A percentile compares a stretch with the other conserved stretches of the same genome.
Evolutionary conservation across 495 filamentous ascomycete genomes (phyloP).

Genomic region (Annulohypoxylon stygium): DNA sequence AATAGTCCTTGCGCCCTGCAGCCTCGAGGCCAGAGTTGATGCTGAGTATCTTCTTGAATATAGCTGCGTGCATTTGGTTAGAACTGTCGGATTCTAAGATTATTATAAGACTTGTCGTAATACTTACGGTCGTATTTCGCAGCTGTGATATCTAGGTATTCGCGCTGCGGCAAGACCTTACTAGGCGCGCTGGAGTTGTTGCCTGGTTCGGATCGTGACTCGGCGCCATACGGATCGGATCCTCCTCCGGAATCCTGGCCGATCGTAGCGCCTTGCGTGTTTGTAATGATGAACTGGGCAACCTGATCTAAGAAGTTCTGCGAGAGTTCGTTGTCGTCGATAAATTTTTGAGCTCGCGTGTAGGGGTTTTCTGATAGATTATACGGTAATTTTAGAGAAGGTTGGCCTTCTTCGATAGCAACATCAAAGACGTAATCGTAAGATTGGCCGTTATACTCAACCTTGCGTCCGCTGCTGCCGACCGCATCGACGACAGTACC

Average conservation of each 20-base stretch:
- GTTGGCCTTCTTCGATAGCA: constrained; percentile 95
- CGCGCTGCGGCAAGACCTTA: constrained; percentile 81
- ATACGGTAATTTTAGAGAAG: constrained; percentile 92
- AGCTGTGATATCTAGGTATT: constrained; percentile 78
- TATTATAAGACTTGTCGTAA: constrained; percentile 26
- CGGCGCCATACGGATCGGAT: constrained; percentile 80
- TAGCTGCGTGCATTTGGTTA: constrained; percentile 65
- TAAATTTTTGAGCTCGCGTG: constrained; percentile 91
- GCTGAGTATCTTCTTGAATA: constrained; percentile 79
- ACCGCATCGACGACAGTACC: constrained; percentile 93
- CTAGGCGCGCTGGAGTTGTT: constrained; percentile 54
- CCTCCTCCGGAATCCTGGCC: constrained; percentile 65
- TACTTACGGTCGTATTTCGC: constrained; percentile 59
- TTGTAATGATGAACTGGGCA: constrained; percentile 90
- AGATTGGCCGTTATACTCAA: constrained; percentile 83
- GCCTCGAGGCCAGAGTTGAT: constrained; percentile 75
- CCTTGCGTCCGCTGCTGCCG: constrained; percentile 79
- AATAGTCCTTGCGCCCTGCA: constrained; percentile 77
- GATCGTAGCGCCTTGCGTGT: constrained; percentile 87
- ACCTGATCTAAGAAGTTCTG: constrained; percentile 93
- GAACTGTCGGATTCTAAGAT: neutral
- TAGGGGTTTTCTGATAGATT: constrained; percentile 95
- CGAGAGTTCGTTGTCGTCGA: constrained; percentile 89
- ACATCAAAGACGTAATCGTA: constrained; percentile 99
- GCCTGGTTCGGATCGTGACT: constrained; percentile 82